These are phyloP conservation scores for Celoporthe dispersa DNA, from an alignment of 2,329 filamentous ascomycete genomes.

Conservation along the genomic window DNA sequence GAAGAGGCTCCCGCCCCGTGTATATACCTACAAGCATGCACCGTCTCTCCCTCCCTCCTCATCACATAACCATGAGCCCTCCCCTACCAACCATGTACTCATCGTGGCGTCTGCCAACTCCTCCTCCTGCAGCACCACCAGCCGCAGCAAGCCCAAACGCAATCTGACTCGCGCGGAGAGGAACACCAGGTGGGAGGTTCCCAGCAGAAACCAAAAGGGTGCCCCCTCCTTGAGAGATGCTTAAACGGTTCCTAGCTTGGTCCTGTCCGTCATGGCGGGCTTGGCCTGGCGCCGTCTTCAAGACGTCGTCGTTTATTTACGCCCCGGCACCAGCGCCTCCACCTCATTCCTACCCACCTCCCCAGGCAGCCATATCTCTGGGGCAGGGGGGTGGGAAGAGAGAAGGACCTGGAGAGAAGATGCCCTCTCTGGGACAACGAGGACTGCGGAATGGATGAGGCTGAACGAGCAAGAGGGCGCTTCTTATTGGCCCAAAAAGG, in stretches of 20 bases:
- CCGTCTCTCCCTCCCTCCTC: not conserved
- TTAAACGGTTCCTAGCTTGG: not conserved
- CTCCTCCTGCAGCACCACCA: not conserved
- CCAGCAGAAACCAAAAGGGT: too few relatives aligned
- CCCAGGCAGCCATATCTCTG: not conserved
- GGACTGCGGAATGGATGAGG: conserved; percentile 7
- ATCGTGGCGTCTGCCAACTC: not conserved
- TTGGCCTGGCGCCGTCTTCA: not conserved
- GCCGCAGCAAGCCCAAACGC: not conserved
- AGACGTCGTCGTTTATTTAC: not conserved
- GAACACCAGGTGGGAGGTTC: too few relatives aligned
- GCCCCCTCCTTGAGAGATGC: not conserved
- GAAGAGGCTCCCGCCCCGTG: not conserved
- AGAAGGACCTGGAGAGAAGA: not conserved
- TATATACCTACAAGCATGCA: conserved; percentile 4
- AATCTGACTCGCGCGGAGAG: not conserved
- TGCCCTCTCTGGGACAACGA: too few relatives aligned
- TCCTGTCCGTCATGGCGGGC: not conserved
- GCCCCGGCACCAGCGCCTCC: not conserved
- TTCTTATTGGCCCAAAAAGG: conserved; percentile 14
- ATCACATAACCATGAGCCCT: too few relatives aligned
- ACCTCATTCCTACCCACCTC: not conserved
- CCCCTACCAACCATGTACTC: not conserved
- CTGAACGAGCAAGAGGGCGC: not conserved
- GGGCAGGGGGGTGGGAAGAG: not conserved